Conservation (phyloP, 192 early-diverging fungal genomes). For the Coemansia sp. region DNA sequence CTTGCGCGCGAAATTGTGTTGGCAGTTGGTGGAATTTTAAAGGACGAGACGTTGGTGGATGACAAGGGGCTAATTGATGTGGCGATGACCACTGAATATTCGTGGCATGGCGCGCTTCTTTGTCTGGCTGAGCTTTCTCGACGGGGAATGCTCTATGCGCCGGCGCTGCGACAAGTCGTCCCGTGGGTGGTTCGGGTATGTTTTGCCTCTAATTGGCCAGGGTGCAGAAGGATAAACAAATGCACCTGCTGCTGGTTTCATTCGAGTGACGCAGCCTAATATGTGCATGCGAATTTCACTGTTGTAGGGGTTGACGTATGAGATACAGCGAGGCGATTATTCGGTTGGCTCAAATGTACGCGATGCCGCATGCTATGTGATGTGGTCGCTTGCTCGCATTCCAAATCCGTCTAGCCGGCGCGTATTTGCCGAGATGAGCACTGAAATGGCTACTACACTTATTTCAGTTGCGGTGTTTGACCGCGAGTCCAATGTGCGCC, state of each 20-base stretch:
- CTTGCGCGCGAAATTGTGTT: constrained; percentile 81
- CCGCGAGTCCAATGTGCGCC: constrained; percentile 88
- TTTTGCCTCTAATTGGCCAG: constrained; percentile 6
- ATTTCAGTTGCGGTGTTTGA: constrained; percentile 84
- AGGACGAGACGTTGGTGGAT: constrained; percentile 70
- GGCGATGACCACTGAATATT: constrained; percentile 76
- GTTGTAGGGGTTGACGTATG: constrained; percentile 79
- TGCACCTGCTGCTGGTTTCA: not conserved
- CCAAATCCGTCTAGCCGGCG: constrained; percentile 62
- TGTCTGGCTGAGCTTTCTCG: constrained; percentile 90
- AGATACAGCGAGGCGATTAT: constrained; percentile 82
- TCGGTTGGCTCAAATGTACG: constrained; percentile 93
- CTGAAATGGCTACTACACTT: constrained; percentile 69
- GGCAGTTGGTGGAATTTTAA: constrained; percentile 75
- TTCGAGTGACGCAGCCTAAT: constrained; percentile 4
- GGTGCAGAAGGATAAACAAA: not conserved
- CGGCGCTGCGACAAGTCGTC: constrained; percentile 66
- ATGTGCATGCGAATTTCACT: not conserved
- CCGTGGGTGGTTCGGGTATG: constrained; percentile 75
- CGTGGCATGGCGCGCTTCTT: constrained; percentile 94
- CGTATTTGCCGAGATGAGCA: constrained; percentile 64
- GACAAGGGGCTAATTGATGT: constrained; percentile 61
- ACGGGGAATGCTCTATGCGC: constrained; percentile 77
- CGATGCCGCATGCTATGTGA: constrained; percentile 95
- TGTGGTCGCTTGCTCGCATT: constrained; percentile 95